phyloP scores from a whole-genome alignment of 2,329 filamentous ascomycete genomes.

The Alternaria triticina region DNA sequence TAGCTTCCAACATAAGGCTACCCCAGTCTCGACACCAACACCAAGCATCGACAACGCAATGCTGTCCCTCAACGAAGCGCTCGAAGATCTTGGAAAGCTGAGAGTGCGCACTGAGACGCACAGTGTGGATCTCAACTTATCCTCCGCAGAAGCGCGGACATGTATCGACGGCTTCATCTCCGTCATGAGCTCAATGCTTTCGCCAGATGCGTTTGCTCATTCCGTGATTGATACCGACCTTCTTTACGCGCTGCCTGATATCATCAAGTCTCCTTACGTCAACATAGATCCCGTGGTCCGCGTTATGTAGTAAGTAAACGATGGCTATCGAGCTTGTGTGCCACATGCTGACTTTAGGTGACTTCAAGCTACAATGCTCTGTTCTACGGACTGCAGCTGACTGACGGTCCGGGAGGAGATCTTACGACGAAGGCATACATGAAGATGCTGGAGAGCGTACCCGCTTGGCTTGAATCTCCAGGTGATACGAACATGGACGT shows the following conservation, averaged over 20 bases:
- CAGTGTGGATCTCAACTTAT: slow-evolving; percentile 20
- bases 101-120: slow-evolving; percentile 23
- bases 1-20: slow-evolving; percentile 29
- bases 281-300: slow-evolving; percentile 31
- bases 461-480: slow-evolving; percentile 30
- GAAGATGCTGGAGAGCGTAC: slow-evolving; percentile 34
- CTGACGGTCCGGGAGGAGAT: slow-evolving; percentile 19
- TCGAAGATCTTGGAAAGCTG: slow-evolving; percentile 35
- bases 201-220: slow-evolving; percentile 24
- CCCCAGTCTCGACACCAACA: slow-evolving; percentile 27
- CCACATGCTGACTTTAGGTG: background rate
- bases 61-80: slow-evolving; percentile 32
- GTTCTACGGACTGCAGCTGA: slow-evolving; percentile 29
- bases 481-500: slow-evolving; percentile 26
- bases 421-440: slow-evolving; percentile 30
- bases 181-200: slow-evolving; percentile 20
- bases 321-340: background rate
- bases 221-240: slow-evolving; percentile 22
- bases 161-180: slow-evolving; percentile 31
- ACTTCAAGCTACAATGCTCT: slow-evolving; percentile 27
- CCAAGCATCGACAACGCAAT: slow-evolving; percentile 35
- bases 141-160: slow-evolving; percentile 21
- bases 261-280: slow-evolving; percentile 36
- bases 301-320: slow-evolving; percentile 25
- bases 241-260: slow-evolving; percentile 27